Percentiles rank a stretch among this genome's conserved stretches.
These are phyloP conservation scores for Hippophae rhamnoides DNA, from an alignment of 306 rosid species.

Conservation along the genomic window DNA sequence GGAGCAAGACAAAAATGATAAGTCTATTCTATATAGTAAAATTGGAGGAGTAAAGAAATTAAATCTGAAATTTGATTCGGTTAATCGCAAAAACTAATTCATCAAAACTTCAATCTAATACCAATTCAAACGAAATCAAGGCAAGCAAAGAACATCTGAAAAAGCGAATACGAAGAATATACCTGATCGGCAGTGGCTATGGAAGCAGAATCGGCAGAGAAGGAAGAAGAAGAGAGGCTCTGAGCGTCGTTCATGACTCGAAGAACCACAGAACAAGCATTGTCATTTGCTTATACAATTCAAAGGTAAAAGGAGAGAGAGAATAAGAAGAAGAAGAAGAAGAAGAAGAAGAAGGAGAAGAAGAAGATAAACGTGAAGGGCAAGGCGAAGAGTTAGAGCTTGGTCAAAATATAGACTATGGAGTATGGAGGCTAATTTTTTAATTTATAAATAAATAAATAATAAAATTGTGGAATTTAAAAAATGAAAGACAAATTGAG, in stretches of 20 bases:
- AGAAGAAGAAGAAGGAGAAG: slow-evolving; percentile 2
- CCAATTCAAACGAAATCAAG: slow-evolving; percentile 5
- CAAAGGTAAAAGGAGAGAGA: neutral
- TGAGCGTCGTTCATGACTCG: slow-evolving; percentile 51
- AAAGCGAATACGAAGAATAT: neutral
- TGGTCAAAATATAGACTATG: slow-evolving; percentile 18
- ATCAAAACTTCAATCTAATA: neutral
- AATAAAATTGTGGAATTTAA: neutral
- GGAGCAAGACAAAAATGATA: too few species aligned
- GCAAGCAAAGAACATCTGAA: neutral
- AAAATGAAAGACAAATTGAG: too few species aligned
- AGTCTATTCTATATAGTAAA: too few species aligned
- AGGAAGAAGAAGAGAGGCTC: slow-evolving; percentile 45
- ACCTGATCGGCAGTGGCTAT: slow-evolving; percentile 49
- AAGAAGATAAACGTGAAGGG: slow-evolving; percentile 8
- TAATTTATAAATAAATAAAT: neutral
- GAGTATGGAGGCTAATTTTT: neutral
- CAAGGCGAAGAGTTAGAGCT: slow-evolving; percentile 16
- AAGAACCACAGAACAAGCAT: slow-evolving; percentile 29
- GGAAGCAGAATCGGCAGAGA: slow-evolving; percentile 49
- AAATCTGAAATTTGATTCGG: neutral
- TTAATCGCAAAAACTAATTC: neutral
- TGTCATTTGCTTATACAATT: neutral
- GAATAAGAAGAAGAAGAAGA: neutral
- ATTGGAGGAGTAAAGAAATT: neutral